Evolutionary conservation across 2,329 filamentous ascomycete genomes (phyloP), one percentile per base, ranked within the genome.

Genomic region (Penicillium sp.): DNA sequence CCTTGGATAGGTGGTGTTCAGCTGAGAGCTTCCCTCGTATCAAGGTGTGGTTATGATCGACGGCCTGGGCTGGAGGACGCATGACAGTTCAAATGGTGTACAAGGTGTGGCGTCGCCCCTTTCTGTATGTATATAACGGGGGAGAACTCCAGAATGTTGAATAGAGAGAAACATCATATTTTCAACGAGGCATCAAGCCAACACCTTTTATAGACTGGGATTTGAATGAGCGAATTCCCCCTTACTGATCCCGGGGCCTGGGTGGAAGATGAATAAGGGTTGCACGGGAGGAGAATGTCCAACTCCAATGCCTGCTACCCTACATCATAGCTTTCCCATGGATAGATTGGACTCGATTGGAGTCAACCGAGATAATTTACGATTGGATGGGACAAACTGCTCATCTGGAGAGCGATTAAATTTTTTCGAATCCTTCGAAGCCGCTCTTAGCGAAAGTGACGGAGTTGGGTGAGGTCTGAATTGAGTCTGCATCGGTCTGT

Each of bases 331-430:
- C 8, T 26, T 26, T 22, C 6, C 17, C 10, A 35, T 45, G 28
- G 4, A 29, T 12, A 24, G 17, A 39, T 9, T 21, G 19, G 28
- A 19, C n/a, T 31, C n/a, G 31, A 38, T 10, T 40, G 38, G 12
- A 49, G 29, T 17, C 19, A 45, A 43, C 34, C 21, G 33, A n/a
- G 12, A n/a, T 39, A 13, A 34, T 24, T 29, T 13, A 39, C 42
- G 38, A 61, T 61, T 59, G 58, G 58, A 49, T 22, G 12, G 9
- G 29, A 49, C 49, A 61, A 61, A 59, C 49, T 44, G 49, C 58
- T 52, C 58, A 58, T 1, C 10, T 29, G 9, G 15, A 29, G 26
- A 29, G 39, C 26, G 26, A 41, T 29, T 41, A 15, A 33, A 4
- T 3, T 15, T 21, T 41, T 21, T 5, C 17, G 1, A 13, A 41